Base-by-base conservation (phyloP, 1,284 basidiomycete species). In the Anthracocystis setariae region DNA sequence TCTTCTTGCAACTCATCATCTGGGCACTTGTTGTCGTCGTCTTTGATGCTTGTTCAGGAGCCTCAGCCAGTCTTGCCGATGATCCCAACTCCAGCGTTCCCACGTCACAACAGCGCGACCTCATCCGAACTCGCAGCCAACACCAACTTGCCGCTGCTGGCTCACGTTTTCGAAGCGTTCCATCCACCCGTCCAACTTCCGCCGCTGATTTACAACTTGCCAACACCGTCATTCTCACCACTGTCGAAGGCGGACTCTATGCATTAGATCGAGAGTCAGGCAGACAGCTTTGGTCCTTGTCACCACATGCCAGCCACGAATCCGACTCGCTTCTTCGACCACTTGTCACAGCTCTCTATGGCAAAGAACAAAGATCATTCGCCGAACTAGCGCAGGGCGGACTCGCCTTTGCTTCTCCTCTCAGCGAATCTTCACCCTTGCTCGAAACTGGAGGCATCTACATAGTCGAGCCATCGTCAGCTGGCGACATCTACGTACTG, bases 181-280 rank as follows among this genome's bases (percentile, higher is more conserved):
- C 59, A 18, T 42, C 69, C 1, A 48, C 55, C 5, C 62, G 69
- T 7, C 70, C 70, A 13, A 25, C 60, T 13, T 64, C 64, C 1
- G 15, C 54, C 2, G 39, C 59, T 23, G 86, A 89, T 61, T 84
- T 89, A 17, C 86, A 89, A 29, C 85, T 93, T 5, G 83, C 92
- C 66, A 90, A 92, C 78, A 87, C 91, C 43, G 89, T 93, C 45
- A 87, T 95, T 12, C 88, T 93, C 13, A 91, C 93, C 3, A 91
- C 91, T 8, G 88, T 94, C n/a, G 93, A 95, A 83, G 93, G 93
- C 23, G 90, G 89, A 63, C 89, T 95, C 45, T 92, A 93, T 84
- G 93, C 91, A 0, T 85, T 95, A 64, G 91, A 93, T 80, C 86
- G 93, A 58, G 88, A 89, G 0, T 89, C 89, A 0, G 93, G 93